Base-by-base conservation (phyloP, 768 basidiomycete genomes). In the Rhodotorula paludigena region DNA sequence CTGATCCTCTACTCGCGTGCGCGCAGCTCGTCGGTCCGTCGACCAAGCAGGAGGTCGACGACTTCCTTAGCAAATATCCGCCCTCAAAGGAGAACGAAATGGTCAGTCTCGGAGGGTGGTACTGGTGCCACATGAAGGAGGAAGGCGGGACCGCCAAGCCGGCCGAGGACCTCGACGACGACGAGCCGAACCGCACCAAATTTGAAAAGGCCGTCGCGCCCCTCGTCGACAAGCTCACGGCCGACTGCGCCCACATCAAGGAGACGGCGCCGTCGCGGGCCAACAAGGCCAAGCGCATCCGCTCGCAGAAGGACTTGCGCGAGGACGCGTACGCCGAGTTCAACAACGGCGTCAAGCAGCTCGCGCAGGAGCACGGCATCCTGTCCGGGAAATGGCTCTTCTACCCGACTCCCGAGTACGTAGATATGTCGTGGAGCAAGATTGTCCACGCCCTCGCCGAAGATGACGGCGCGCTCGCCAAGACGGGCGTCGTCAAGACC, bases 361-460 rank as follows among this genome's bases (percentile, higher is more conserved):
- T 74, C 28, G 73, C 73, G 14, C 61, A 63, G 35, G 54, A 66
- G 57, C 28, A 62, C 56, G n/a, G 47, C 32, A 41, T 72, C 48
- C 36, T 64, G 3, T 42, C 52, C 5, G 73, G 73, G 16, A 74
- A 74, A 39, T 74, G 73, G 73, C 52, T 74, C 21, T 57, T 72
- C 52, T 69, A 51, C 62, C 25, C 15, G 5, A 7, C 3, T 3
- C 9, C 25, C 2, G 68, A 69, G 14, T 10, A 4, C 33, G 62
- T 72, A 48, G 73, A 72, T 45, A 5, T 10, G 5, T 5, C 33
- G 0, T 74, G 73, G 73, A 10, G 35, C 2, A 74, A 72, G 52
- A 57, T 74, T 52, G 70, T 68, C 25, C 51, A 53, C 20, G 70
- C 70, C 9, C 25, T 74, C 47, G 68, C 66, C 1, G 33, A 60